Conservation (phyloP, 208 protist genomes). For the Leishmania major region DNA sequence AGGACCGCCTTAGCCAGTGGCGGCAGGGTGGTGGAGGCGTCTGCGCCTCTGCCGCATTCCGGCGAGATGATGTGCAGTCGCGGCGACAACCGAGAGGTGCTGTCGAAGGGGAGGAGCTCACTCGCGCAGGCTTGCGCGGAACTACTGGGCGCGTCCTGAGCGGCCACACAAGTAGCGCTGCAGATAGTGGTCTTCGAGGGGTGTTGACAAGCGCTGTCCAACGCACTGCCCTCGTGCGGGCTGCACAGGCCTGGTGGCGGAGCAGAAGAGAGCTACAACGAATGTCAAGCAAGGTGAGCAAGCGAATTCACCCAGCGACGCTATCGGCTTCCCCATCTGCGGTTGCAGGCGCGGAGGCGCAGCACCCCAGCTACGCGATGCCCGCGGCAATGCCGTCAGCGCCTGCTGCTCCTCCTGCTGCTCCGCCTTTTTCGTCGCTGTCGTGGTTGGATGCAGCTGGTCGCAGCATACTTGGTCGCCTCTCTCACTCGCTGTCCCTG, state of each 20-base stretch:
- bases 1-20: conserved; percentile 25
- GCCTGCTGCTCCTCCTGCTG: background rate
- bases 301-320: background rate
- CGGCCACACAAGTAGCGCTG: background rate
- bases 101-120: background rate
- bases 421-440: background rate
- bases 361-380: background rate
- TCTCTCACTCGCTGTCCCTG: conserved; percentile 19
- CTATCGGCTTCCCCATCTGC: background rate
- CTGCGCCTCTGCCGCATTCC: background rate
- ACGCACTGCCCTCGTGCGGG: conserved; percentile 2
- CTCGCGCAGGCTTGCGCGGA: background rate
- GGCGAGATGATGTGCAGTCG: background rate
- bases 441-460: conserved; percentile 12
- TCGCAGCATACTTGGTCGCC: background rate
- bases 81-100: background rate
- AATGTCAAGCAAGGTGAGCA: background rate
- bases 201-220: background rate
- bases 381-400: background rate
- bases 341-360: background rate
- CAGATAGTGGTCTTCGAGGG: background rate
- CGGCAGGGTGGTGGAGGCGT: conserved; percentile 6
- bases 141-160: background rate
- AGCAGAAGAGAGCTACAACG: background rate
- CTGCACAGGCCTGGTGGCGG: conserved; percentile 26